These are phyloP conservation scores for Dimargaris cristalligena DNA, from an alignment of 192 early-diverging fungal genomes.

Conservation along the genomic window DNA sequence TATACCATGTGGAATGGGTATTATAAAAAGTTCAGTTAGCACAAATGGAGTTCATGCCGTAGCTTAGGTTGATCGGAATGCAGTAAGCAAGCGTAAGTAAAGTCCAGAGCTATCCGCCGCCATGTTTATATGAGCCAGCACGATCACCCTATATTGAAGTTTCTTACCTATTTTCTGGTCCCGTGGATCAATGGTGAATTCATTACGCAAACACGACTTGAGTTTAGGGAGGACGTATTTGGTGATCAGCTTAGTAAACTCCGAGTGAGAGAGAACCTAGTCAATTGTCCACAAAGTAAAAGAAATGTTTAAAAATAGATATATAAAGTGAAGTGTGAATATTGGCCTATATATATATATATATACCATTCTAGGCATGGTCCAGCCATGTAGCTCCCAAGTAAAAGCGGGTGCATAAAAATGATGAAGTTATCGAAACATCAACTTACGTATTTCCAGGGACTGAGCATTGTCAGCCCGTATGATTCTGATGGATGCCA, in stretches of 20 bases:
- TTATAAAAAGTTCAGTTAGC: not conserved
- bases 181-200: constrained; percentile 57
- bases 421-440: not conserved
- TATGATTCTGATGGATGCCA: constrained; percentile 48
- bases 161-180: constrained; percentile 35
- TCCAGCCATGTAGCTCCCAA: not conserved
- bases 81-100: no score
- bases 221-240: constrained; percentile 52
- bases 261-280: not conserved
- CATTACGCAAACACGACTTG: constrained; percentile 31
- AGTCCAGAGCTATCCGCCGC: not conserved
- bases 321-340: no score
- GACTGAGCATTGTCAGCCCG: constrained; percentile 29
- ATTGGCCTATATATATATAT: no score
- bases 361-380: no score
- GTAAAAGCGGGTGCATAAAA: not conserved
- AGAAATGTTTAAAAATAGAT: no score
- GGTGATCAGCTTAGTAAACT: not conserved
- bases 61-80: no score
- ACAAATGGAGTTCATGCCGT: no score
- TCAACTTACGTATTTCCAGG: constrained; percentile 42
- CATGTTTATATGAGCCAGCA: not conserved
- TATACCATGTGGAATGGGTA: not conserved
- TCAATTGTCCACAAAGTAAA: no score
- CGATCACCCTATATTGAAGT: not conserved